Evolutionary conservation across 2,329 filamentous ascomycete genomes (phyloP), one percentile per base, ranked within the genome.

Genomic region (Amphichorda felina): DNA sequence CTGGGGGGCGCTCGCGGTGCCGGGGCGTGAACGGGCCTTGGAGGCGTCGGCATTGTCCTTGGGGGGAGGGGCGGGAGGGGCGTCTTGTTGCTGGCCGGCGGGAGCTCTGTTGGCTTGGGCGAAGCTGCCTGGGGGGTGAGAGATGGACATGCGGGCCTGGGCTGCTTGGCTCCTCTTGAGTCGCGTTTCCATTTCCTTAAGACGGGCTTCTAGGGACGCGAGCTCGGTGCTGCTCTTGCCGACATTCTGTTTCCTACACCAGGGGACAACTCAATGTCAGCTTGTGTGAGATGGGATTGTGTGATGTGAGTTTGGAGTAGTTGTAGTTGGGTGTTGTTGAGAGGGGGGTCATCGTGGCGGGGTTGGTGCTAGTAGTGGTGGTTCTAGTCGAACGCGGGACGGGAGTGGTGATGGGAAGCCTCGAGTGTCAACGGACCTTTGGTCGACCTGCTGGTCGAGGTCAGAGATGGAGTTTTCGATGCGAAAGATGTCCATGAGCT

Each of bases 401-500:
- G n/a, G n/a, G 13, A 29, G 41, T 38, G 30, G 24, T n/a, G 33
- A 16, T 27, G 15, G 32, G n/a, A 16, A 36, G 34, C 28, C n/a
- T n/a, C n/a, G n/a, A n/a, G n/a, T n/a, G n/a, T n/a, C n/a, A 30
- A 62, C 79, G 52, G 66, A 95, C 88, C 88, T 89, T 58, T 85
- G 73, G 54, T 85, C 73, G 41, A 94, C 75, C 45, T 82, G 75
- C 54, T 80, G 70, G 50, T 82, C 75, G 25, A 94, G 70, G 42
- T 81, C 72, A 50, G 80, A 75, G 39, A 91, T 54, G 46, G 79
- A 80, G 57, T 78, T 81, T 47, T 91, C 84, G 52, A 95, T 79
- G 51, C 82, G 81, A 66, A 95, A 95, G 47, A 93, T 81, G 54
- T 86, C 81, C 66, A 89, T 82, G 41, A 95, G 69, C 55, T 89